phyloP scores from a whole-genome alignment of 1,284 basidiomycete genomes.

The Tilletia horrida region DNA sequence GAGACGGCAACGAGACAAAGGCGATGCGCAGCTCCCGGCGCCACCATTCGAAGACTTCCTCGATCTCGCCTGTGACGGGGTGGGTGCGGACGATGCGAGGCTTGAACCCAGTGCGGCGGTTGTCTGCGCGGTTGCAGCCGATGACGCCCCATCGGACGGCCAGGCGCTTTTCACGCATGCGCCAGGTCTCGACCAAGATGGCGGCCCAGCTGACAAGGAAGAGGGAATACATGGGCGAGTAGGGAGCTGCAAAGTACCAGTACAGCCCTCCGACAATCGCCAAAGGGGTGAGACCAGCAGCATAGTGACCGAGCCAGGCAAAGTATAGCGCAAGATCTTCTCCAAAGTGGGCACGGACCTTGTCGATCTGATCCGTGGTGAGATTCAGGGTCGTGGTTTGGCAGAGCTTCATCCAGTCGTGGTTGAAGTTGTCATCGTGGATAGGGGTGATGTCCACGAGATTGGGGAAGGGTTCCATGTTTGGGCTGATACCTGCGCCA shows the following conservation, averaged over 20 bases:
- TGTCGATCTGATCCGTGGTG: slow-evolving; percentile 46
- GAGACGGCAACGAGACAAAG: slow-evolving; percentile 69
- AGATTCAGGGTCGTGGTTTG: slow-evolving; percentile 25
- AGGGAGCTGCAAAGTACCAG: slow-evolving; percentile 38
- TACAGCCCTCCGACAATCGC: slow-evolving; percentile 40
- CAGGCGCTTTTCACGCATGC: slow-evolving; percentile 48
- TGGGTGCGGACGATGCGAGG: slow-evolving; percentile 35
- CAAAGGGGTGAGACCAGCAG: slow-evolving; percentile 39
- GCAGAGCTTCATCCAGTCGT: slow-evolving; percentile 46
- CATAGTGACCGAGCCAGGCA: slow-evolving; percentile 52
- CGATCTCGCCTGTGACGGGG: slow-evolving; percentile 44
- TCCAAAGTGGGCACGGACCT: slow-evolving; percentile 50
- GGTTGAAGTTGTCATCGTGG: slow-evolving; percentile 47
- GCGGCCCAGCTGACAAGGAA: slow-evolving; percentile 45
- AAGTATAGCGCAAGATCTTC: slow-evolving; percentile 54
- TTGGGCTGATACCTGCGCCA: slow-evolving; percentile 41
- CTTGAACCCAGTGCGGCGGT: slow-evolving; percentile 38
- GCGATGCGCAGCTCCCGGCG: slow-evolving; percentile 65
- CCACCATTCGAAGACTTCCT: slow-evolving; percentile 55
- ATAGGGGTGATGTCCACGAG: slow-evolving; percentile 50
- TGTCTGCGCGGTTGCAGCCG: slow-evolving; percentile 36
- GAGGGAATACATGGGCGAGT: slow-evolving; percentile 42
- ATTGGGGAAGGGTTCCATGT: slow-evolving; percentile 39
- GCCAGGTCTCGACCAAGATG: slow-evolving; percentile 48
- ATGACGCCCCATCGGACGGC: slow-evolving; percentile 52